Percentiles rank a stretch among this genome's conserved stretches.
These are phyloP conservation scores for Petrea volubilis DNA, from an alignment of 257 asterid species.

Conservation along the genomic window DNA sequence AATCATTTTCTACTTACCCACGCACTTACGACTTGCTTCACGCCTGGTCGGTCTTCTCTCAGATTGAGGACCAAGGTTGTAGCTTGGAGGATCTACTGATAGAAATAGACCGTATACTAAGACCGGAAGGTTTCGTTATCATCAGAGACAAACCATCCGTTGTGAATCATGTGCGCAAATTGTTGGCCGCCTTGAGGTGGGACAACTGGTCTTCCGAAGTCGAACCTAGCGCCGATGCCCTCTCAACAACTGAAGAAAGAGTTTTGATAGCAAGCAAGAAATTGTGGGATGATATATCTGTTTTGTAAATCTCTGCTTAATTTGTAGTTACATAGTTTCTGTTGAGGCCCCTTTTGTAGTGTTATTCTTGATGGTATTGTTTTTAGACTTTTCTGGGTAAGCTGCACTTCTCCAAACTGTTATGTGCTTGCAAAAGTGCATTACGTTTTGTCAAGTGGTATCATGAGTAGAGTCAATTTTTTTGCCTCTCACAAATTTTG, in stretches of 20 bases:
- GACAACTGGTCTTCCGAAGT: slow-evolving; percentile 84
- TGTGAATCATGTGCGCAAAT: slow-evolving; percentile 53
- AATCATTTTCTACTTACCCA: slow-evolving; percentile 92
- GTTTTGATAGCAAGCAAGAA: slow-evolving; percentile 68
- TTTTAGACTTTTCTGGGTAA: background rate
- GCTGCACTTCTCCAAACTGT: no score
- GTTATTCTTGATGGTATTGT: background rate
- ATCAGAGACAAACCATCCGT: slow-evolving; percentile 69
- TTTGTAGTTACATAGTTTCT: slow-evolving; percentile 19
- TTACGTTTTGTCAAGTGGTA: slow-evolving; percentile 19
- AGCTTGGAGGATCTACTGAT: slow-evolving; percentile 78
- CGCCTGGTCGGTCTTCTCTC: slow-evolving; percentile 77
- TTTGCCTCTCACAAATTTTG: no score
- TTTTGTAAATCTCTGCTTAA: slow-evolving; percentile 23
- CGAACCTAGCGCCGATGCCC: slow-evolving; percentile 63
- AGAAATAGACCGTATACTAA: slow-evolving; percentile 87
- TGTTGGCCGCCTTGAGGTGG: slow-evolving; percentile 72
- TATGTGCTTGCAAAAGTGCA: slow-evolving; percentile 25
- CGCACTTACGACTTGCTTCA: slow-evolving; percentile 94
- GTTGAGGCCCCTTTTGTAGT: slow-evolving; percentile 11
- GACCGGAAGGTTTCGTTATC: slow-evolving; percentile 87
- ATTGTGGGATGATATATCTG: slow-evolving; percentile 45
- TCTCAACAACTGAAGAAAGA: slow-evolving; percentile 62
- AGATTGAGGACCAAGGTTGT: slow-evolving; percentile 68
- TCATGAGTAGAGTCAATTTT: slow-evolving; percentile 3